These are phyloP conservation scores for Trichocladium uniseriatum DNA, from an alignment of 495 filamentous ascomycete genomes.

Conservation along the genomic window DNA sequence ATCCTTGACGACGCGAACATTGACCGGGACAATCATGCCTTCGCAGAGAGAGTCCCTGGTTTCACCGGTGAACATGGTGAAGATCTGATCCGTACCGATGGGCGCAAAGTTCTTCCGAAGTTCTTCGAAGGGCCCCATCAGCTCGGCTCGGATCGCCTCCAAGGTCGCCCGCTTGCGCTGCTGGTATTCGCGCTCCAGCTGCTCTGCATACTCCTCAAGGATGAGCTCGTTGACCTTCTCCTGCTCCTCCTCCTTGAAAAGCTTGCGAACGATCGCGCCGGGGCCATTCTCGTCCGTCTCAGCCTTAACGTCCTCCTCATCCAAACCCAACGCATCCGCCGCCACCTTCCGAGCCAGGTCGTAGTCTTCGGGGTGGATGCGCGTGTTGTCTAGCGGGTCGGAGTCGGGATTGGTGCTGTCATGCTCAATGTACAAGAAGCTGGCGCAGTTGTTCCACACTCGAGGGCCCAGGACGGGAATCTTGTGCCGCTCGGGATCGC, in stretches of 20 bases:
- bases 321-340: constrained; percentile 88
- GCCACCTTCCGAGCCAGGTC: constrained; percentile 96
- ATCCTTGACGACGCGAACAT: constrained; percentile 76
- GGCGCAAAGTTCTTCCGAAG: constrained; percentile 69
- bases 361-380: constrained; percentile 96
- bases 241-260: constrained; percentile 82
- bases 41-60: constrained; percentile 70
- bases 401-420: constrained; percentile 67
- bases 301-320: constrained; percentile 95
- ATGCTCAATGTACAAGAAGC: constrained; percentile 83
- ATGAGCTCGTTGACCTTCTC: constrained; percentile 95
- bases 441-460: constrained; percentile 93
- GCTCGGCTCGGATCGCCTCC: constrained; percentile 89
- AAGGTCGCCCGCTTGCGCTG: constrained; percentile 93
- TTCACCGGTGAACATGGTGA: constrained; percentile 95
- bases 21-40: constrained; percentile 86
- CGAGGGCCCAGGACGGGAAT: constrained; percentile 74
- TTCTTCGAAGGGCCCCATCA: constrained; percentile 89
- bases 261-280: constrained; percentile 81
- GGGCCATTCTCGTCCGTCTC: constrained; percentile 81
- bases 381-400: constrained; percentile 91
- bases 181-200: constrained; percentile 83
- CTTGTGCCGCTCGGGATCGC: constrained; percentile 67
- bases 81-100: constrained; percentile 71
- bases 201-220: constrained; percentile 92